A percentile compares a stretch with the other conserved stretches of the same genome.
phyloP scores from a whole-genome alignment of 2,329 filamentous ascomycete genomes.

The Xylaria sp. region DNA sequence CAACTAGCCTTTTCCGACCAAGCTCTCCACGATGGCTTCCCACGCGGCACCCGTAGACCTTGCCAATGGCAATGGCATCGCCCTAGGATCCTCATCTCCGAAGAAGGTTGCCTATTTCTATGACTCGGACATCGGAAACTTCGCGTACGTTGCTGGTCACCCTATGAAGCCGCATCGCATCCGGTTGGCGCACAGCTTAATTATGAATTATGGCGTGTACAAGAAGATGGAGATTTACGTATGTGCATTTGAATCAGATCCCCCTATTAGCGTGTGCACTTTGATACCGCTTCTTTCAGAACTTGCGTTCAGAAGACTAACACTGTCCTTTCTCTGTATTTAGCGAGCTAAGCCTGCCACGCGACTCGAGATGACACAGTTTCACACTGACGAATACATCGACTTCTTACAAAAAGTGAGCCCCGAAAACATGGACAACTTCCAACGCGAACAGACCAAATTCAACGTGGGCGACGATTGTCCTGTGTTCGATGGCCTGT shows the following conservation, averaged over 20 bases:
- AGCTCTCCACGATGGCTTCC: slow-evolving; percentile 56
- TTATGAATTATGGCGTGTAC: slow-evolving; percentile 95
- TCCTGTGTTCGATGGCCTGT: slow-evolving; percentile 97
- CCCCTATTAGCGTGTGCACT: not conserved
- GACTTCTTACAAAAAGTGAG: slow-evolving; percentile 95
- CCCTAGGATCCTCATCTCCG: slow-evolving; percentile 56
- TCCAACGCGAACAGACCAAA: slow-evolving; percentile 87
- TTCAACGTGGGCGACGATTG: slow-evolving; percentile 98
- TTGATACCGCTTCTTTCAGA: not conserved
- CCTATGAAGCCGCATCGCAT: slow-evolving; percentile 99
- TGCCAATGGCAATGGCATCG: slow-evolving; percentile 63
- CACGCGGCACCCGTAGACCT: slow-evolving; percentile 63
- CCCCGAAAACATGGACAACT: slow-evolving; percentile 97
- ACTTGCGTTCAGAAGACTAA: slow-evolving; percentile 20
- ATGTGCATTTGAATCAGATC: slow-evolving; percentile 52
- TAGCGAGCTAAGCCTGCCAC: slow-evolving; percentile 88
- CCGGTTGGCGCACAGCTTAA: slow-evolving; percentile 92
- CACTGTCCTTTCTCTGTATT: slow-evolving; percentile 16
- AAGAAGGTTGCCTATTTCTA: slow-evolving; percentile 99
- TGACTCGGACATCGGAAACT: slow-evolving; percentile 97
- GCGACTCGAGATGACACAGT: slow-evolving; percentile 89
- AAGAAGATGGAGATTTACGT: slow-evolving; percentile 97
- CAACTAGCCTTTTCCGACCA: slow-evolving; percentile 14
- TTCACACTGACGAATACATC: slow-evolving; percentile 95
- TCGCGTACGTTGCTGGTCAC: slow-evolving; percentile 95